Evolutionary conservation across 2,329 filamentous ascomycete species (phyloP).

Genomic region (Botryosphaeria agaves): DNA sequence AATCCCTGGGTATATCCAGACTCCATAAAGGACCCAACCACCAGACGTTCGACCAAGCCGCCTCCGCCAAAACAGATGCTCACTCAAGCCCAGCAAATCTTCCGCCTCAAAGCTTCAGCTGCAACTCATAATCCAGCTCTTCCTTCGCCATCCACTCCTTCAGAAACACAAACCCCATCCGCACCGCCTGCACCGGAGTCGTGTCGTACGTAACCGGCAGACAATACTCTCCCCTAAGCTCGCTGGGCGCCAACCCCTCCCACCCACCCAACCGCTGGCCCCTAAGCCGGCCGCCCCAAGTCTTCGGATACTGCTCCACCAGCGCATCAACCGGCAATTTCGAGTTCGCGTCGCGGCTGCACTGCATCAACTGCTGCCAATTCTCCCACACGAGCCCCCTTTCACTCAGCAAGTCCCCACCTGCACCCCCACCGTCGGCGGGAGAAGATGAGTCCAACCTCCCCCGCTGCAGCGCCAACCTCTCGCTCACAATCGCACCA

Average conservation of each 20-base stretch:
- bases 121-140: conserved; percentile 2
- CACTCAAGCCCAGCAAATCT: background rate
- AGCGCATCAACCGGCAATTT: conserved; percentile 18
- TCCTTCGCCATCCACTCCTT: conserved; percentile 20
- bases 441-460: conserved; percentile 8
- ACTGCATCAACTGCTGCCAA: background rate
- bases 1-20: too few relatives aligned
- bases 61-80: too few relatives aligned
- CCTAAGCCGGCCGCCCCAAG: conserved; percentile 15
- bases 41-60: too few relatives aligned
- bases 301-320: conserved; percentile 18
- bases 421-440: background rate
- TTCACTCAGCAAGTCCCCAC: background rate
- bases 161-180: conserved; percentile 24
- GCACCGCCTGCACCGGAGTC: conserved; percentile 24
- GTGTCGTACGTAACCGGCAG: conserved; percentile 23
- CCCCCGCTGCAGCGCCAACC: conserved; percentile 10
- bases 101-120: conserved; percentile 1
- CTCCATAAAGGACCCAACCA: too few relatives aligned
- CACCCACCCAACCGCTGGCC: too few relatives aligned
- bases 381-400: background rate
- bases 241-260: conserved; percentile 16
- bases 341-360: conserved; percentile 1
- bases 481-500: too few relatives aligned
- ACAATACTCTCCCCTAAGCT: conserved; percentile 17